Evolutionary conservation across 805 yeast genomes (phyloP).

Genomic region (Wickerhamomyces rabaulensis): DNA sequence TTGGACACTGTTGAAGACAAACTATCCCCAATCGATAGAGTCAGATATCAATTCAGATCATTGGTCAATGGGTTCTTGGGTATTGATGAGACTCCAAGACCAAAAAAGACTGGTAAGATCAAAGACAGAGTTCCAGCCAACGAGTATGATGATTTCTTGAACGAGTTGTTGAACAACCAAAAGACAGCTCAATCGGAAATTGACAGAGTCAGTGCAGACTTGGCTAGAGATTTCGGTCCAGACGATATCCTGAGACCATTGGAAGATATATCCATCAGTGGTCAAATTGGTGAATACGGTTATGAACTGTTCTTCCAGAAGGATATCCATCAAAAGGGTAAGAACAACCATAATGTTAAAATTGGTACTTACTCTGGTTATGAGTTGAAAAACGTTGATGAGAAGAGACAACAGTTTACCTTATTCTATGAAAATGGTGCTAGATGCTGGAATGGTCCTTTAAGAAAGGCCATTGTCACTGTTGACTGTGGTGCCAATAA

Average conservation of each 20-base stretch:
- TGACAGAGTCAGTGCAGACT: slow-evolving; percentile 5
- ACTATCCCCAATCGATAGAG: slow-evolving; percentile 3
- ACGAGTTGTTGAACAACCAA: slow-evolving; percentile 9
- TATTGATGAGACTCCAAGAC: slow-evolving; percentile 3
- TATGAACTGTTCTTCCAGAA: slow-evolving; percentile 60
- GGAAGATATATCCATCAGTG: slow-evolving; percentile 40
- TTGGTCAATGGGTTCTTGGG: slow-evolving; percentile 21
- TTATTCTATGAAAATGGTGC: slow-evolving; percentile 56
- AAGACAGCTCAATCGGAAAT: slow-evolving; percentile 15
- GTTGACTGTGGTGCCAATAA: slow-evolving; percentile 62
- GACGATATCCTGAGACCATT: slow-evolving; percentile 60
- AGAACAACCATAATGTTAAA: slow-evolving; percentile 39
- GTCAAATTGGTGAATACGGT: slow-evolving; percentile 61
- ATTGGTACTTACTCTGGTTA: slow-evolving; percentile 42
- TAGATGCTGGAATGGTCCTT: slow-evolving; percentile 93
- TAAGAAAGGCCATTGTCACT: slow-evolving; percentile 59
- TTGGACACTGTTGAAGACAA: slow-evolving; percentile 1
- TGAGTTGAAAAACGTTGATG: slow-evolving; percentile 25
- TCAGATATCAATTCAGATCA: slow-evolving; percentile 9
- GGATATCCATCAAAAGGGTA: slow-evolving; percentile 49
- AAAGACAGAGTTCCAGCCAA: slow-evolving; percentile 1
- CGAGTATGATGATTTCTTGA: slow-evolving; percentile 5
- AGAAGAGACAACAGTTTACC: slow-evolving; percentile 27
- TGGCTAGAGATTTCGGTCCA: slow-evolving; percentile 45
- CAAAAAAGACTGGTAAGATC: slow-evolving; percentile 4